Percentiles rank a stretch among this genome's conserved stretches.
Evolutionary conservation across 305 asterid species (phyloP).

Genomic region (Rubia tinctorum): DNA sequence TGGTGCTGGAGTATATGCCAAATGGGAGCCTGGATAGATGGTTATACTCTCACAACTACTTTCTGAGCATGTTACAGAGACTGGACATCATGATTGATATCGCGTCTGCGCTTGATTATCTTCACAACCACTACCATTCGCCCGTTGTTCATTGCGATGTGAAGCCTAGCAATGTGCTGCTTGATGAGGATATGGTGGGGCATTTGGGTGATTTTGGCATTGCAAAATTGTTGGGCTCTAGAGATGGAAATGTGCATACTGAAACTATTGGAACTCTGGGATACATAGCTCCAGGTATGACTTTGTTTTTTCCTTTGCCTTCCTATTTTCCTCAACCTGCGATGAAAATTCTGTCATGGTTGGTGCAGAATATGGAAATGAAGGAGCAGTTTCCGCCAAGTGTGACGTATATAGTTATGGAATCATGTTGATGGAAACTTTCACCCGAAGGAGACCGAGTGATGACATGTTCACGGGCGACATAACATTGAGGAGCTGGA

Average conservation of each 20-base stretch:
- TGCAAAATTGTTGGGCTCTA: slow-evolving; percentile 25
- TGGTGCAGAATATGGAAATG: slow-evolving; percentile 13
- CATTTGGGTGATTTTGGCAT: slow-evolving; percentile 41
- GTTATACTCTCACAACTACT: slow-evolving; percentile 19
- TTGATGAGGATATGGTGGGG: slow-evolving; percentile 33
- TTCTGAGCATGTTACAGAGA: slow-evolving; percentile 15
- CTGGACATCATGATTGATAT: slow-evolving; percentile 21
- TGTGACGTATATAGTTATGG: slow-evolving; percentile 19
- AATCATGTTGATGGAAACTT: slow-evolving; percentile 33
- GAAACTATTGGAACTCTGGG: slow-evolving; percentile 41
- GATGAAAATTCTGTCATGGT: not conserved
- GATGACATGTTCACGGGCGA: slow-evolving; percentile 29
- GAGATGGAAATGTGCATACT: slow-evolving; percentile 20
- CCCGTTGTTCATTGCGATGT: slow-evolving; percentile 41
- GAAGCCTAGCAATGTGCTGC: slow-evolving; percentile 38
- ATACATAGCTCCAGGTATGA: slow-evolving; percentile 41
- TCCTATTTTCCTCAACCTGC: not conserved
- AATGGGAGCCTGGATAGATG: slow-evolving; percentile 22
- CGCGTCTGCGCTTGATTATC: slow-evolving; percentile 20
- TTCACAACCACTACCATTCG: slow-evolving; percentile 11
- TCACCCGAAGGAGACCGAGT: slow-evolving; percentile 30
- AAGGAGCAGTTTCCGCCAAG: slow-evolving; percentile 15
- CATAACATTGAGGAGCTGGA: slow-evolving; percentile 4
- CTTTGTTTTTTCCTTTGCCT: not conserved
- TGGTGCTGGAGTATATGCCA: slow-evolving; percentile 14